Base-by-base conservation (phyloP, 352 stramenopile genomes). In the Phytophthora syringae region DNA sequence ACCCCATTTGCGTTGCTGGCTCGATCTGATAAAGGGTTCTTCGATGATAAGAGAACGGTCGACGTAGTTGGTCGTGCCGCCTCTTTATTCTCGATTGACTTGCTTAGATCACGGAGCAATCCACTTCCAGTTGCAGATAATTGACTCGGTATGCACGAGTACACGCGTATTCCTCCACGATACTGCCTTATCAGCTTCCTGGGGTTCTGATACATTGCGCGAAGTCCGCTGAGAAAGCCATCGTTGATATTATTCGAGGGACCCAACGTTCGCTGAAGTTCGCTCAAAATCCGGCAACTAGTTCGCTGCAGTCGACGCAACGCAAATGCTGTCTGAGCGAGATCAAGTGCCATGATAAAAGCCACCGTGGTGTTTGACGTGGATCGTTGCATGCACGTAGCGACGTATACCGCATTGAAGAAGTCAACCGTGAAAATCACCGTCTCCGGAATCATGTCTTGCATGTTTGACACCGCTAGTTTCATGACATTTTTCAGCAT, bases 391-490 rank as follows among this genome's bases (percentile, higher is more conserved):
- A 84, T 82, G 40, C 69, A 79, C 3, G 54, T 67, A 2, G 68
- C 60, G 7, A 82, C 18, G 40, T 80, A 86, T 11, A 86, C 40
- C 3, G 68, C 36, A 28, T 81, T 76, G 59, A 82, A 83, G 27
- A 83, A 57, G 16, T 83, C 67, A 20, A 74, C 72, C 0, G 73
- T 72, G 37, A 82, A 80, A 11, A 82, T 70, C n/a, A 79, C 55
- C 5, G 72, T 24, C 54, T 80, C 68, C 0, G 72, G 77, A 2
- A 80, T 53, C 45, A 79, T 52, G 27, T 82, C 73, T 39, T 78
- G 50, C 18, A 85, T 32, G 27, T 76, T 50, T 2, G 50, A 48
- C 20, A 55, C 53, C 7, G 58, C 45, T n/a, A 30, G 11, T 7
- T 58, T 60, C 21, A 77, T 10, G 2, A 76, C 20, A 25, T 66